These are phyloP conservation scores for Bolboschoenoplectus hybrid DNA, from an alignment of 202 grass and related monocot genomes.

Conservation along the genomic window DNA sequence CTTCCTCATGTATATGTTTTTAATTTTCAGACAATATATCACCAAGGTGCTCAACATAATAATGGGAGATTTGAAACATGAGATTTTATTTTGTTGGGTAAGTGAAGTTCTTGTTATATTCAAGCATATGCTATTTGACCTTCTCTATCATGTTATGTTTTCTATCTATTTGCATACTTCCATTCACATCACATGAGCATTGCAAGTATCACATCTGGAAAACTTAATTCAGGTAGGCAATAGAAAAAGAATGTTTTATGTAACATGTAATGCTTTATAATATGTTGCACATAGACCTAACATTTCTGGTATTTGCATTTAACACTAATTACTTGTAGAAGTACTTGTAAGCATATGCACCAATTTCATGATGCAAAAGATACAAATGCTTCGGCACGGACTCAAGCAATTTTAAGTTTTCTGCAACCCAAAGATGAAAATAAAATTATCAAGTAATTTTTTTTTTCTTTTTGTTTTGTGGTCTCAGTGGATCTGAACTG, in stretches of 20 bases:
- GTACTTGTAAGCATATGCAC: neutral
- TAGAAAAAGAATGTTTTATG: neutral
- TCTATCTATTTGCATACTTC: neutral
- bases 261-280: neutral
- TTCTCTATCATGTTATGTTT: neutral
- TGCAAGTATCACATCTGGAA: neutral
- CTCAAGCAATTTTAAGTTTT: neutral
- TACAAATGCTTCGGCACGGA: neutral
- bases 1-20: conserved; percentile 33
- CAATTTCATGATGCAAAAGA: neutral
- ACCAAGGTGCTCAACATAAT: conserved; percentile 59
- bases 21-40: conserved; percentile 68
- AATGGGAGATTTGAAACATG: conserved; percentile 55
- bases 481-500: neutral
- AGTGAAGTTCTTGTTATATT: conserved; percentile 40
- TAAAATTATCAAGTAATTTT: neutral
- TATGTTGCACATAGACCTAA: neutral
- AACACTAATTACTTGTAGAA: neutral
- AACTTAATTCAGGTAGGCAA: neutral
- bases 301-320: neutral
- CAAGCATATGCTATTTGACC: neutral
- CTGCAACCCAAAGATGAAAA: neutral
- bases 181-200: neutral
- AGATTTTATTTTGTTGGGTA: conserved; percentile 90
- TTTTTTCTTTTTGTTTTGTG: neutral